phyloP scores from a whole-genome alignment of 441 rosid genomes.

The Populus hybrid region DNA sequence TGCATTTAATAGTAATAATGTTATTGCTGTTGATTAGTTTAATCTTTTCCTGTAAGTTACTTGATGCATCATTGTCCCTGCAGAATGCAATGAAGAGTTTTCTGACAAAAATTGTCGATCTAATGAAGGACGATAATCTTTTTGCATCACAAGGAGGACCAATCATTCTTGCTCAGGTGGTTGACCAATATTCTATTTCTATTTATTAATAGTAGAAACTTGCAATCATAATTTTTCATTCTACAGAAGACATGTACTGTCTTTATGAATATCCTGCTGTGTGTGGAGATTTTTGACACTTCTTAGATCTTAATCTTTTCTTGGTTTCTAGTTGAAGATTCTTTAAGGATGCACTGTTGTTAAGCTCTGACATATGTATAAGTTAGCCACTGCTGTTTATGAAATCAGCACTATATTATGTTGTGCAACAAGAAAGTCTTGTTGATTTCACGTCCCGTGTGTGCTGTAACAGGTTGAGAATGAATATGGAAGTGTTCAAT shows the following conservation, averaged over 20 bases:
- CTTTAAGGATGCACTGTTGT: background rate
- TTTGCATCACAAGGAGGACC: slow-evolving; percentile 78
- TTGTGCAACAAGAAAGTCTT: background rate
- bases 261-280: background rate
- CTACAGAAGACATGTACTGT: background rate
- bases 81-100: slow-evolving; percentile 60
- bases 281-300: background rate
- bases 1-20: background rate
- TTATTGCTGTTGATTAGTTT: background rate
- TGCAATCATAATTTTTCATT: background rate
- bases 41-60: background rate
- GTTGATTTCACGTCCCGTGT: background rate
- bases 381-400: background rate
- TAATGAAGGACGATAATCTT: slow-evolving; percentile 59
- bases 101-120: slow-evolving; percentile 45
- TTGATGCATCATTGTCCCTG: slow-evolving; percentile 2
- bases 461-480: slow-evolving; percentile 55
- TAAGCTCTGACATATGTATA: background rate
- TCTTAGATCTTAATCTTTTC: background rate
- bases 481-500: slow-evolving; percentile 56
- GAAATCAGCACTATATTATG: background rate
- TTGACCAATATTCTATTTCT: background rate
- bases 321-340: background rate
- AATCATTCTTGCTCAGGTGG: slow-evolving; percentile 68
- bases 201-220: background rate